Evolutionary conservation across 164 flowering plant species (phyloP), one percentile per base, ranked within the genome.

Genomic region (Paratinospora sagittata): DNA sequence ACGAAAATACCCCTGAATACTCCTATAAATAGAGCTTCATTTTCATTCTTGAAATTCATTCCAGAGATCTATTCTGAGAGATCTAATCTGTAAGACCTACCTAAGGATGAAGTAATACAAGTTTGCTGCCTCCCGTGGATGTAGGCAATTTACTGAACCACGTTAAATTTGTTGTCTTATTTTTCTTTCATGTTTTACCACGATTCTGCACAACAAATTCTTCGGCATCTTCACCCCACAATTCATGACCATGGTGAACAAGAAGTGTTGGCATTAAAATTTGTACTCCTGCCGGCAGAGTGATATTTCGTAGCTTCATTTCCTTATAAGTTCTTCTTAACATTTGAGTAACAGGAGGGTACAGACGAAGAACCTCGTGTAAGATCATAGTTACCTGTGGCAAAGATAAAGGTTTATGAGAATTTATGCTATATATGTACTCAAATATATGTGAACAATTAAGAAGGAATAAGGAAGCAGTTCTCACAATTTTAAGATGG

Each of bases 401-500:
- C 4, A 61, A 24, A 60, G 13, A 61, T 24, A 61, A 8, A 11
- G 14, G 11, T 26, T 12, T 3, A 19, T 12, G 16, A 26, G 1
- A 27, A 43, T 14, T 24, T 36, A 17, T 65, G 23, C 3, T 7
- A 27, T 7, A 41, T 4, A 14, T 6, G 13, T 34, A 1, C 7
- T 37, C 21, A 8, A 36, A 55, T 6, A 55, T 30, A 30, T 30
- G 9, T 23, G 2, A n/a, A 55, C 2, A 21, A 3, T 55, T 16
- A 34, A 5, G 0, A 11, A 34, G 21, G 9, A 9, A 33, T 30
- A 3, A 7, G 16, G 6, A 62, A 62, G 33, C 27, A 27, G 23
- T 14, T 62, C 79, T 72, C 26, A 76, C 79, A 52, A 69, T 69
- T 58, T 77, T 77, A 8, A 66, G 67, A 3, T 69, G 70, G 55